A percentile compares a stretch with the other conserved stretches of the same genome.
Conservation (phyloP, 2,329 filamentous ascomycete species). For the Rhynchosporium agropyri region DNA sequence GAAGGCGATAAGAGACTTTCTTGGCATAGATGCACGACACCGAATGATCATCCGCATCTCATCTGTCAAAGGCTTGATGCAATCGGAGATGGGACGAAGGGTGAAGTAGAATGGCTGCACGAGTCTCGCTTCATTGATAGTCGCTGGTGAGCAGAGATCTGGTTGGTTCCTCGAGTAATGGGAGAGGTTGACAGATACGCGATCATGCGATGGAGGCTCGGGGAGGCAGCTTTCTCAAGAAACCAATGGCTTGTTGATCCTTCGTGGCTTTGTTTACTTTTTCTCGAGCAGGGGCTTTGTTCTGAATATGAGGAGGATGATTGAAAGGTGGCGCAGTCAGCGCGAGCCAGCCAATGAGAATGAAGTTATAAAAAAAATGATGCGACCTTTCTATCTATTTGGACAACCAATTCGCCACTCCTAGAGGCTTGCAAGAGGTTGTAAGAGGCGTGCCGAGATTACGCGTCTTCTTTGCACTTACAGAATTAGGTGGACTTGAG, state of each 20-base stretch:
- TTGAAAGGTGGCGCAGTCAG: too few relatives aligned
- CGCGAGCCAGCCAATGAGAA: too few relatives aligned
- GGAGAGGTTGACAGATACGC: neutral
- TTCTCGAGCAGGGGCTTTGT: neutral
- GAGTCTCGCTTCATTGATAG: conserved; percentile 4
- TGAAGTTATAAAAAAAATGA: too few relatives aligned
- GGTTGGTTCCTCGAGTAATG: conserved; percentile 9
- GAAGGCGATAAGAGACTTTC: neutral
- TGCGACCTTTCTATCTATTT: too few relatives aligned
- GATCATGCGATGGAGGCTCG: conserved; percentile 5
- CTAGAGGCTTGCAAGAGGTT: too few relatives aligned
- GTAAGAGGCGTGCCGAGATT: too few relatives aligned
- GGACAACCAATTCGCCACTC: too few relatives aligned
- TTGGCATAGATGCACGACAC: conserved; percentile 13
- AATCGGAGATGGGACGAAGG: conserved; percentile 8
- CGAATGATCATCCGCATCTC: neutral
- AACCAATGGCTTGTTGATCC: conserved; percentile 3
- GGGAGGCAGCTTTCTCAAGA: neutral
- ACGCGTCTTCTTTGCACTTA: too few relatives aligned
- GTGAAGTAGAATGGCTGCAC: neutral
- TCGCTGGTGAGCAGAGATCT: conserved; percentile 8
- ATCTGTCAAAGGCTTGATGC: neutral
- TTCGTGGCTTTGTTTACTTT: neutral
- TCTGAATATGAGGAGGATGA: too few relatives aligned
- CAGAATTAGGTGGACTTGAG: too few relatives aligned